Percentiles rank a stretch among this genome's conserved stretches.
Evolutionary conservation across 345 rosid species (phyloP).

Genomic region (Iberis pinnata): DNA sequence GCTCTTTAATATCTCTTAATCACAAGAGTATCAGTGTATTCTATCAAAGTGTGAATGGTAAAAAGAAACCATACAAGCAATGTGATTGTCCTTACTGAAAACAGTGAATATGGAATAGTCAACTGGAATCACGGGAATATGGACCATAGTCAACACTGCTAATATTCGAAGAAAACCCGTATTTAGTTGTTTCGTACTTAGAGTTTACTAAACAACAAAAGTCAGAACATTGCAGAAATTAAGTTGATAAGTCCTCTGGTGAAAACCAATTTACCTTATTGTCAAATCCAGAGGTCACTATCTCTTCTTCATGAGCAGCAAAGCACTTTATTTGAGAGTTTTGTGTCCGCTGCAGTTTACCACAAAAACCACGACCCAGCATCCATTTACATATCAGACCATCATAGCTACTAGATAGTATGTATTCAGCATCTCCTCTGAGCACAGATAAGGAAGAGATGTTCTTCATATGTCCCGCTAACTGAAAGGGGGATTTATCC

Average conservation of each 20-base stretch:
- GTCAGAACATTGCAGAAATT: background rate
- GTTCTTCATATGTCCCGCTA: constrained; percentile 87
- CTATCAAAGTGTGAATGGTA: background rate
- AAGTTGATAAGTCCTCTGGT: constrained; percentile 6
- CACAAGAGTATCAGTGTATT: background rate
- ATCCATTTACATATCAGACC: constrained; percentile 87
- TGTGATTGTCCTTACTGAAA: background rate
- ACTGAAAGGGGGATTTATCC: constrained; percentile 56
- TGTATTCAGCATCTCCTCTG: constrained; percentile 47
- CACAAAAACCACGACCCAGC: constrained; percentile 75
- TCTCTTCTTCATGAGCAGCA: constrained; percentile 75
- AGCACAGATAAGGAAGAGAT: constrained; percentile 65
- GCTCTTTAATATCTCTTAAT: background rate
- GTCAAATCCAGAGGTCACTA: constrained; percentile 82
- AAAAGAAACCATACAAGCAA: background rate
- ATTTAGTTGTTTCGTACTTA: background rate
- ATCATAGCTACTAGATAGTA: constrained; percentile 79
- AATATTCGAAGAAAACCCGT: background rate
- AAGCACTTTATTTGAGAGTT: constrained; percentile 76
- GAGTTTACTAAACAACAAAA: background rate
- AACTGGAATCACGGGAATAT: background rate
- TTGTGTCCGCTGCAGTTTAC: constrained; percentile 70
- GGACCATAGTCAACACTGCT: background rate
- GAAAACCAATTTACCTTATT: constrained; percentile 53
- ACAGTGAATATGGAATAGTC: background rate